A percentile compares a stretch with the other conserved stretches of the same genome.
phyloP scores from a whole-genome alignment of 257 asterid species.

The Solanum sparsipilum region DNA sequence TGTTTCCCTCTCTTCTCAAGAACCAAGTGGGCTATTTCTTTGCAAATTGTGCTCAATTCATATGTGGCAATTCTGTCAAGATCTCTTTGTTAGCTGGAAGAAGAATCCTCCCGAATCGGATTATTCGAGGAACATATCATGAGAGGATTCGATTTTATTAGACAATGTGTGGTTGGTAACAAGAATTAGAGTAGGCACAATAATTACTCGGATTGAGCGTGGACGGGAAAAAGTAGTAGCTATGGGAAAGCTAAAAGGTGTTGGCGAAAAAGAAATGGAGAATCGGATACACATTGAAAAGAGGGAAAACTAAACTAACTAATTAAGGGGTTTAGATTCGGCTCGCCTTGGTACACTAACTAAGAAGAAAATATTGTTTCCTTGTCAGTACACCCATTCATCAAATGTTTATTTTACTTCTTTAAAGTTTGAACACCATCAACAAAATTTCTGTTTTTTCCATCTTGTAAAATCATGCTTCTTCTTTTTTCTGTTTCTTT shows the following conservation, averaged over 20 bases:
- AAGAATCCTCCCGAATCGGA: not conserved
- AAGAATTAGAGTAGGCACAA: not conserved
- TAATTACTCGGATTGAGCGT: not conserved
- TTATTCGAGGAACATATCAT: not conserved
- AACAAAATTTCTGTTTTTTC: not conserved
- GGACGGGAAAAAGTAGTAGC: not conserved
- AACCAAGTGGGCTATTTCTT: not conserved
- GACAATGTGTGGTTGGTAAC: not conserved
- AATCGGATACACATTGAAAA: not conserved
- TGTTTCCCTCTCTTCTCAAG: not conserved
- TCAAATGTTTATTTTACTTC: not conserved
- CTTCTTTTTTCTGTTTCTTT: not conserved
- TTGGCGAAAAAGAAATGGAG: not conserved
- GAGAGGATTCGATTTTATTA: not conserved
- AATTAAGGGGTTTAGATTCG: not conserved
- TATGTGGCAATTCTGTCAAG: not conserved
- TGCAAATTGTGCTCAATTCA: not conserved
- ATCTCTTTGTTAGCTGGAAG: not conserved
- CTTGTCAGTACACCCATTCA: not conserved
- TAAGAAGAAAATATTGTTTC: not conserved
- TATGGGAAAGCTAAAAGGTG: not conserved
- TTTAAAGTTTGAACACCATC: not conserved
- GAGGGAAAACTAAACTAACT: not conserved
- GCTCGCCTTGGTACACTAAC: not conserved
- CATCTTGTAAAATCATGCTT: not conserved